A percentile compares a stretch with the other conserved stretches of the same genome.
phyloP scores from a whole-genome alignment of 129 eudicot genomes.

The Flaveria ramosissima region DNA sequence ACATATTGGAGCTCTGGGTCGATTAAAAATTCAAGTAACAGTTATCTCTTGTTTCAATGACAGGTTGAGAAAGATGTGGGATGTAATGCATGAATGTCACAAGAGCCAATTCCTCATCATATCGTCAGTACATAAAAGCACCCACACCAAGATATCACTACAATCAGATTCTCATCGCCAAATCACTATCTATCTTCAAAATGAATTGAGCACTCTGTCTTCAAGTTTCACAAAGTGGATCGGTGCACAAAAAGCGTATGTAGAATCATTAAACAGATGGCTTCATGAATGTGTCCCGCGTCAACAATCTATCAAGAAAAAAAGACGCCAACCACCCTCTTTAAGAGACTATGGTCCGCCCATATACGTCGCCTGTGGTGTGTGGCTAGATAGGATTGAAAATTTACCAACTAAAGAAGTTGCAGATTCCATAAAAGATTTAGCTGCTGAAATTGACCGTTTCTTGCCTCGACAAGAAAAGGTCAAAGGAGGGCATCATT shows the following conservation, averaged over 20 bases:
- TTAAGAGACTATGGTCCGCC: slow-evolving; percentile 73
- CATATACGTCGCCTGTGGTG: slow-evolving; percentile 71
- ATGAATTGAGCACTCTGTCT: slow-evolving; percentile 51
- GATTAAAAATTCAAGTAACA: not conserved
- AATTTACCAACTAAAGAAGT: slow-evolving; percentile 66
- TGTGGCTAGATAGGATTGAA: slow-evolving; percentile 70
- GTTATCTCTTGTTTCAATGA: not conserved
- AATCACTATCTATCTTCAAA: slow-evolving; percentile 50
- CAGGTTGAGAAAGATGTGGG: slow-evolving; percentile 97
- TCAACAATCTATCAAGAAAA: slow-evolving; percentile 57
- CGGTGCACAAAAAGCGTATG: slow-evolving; percentile 67
- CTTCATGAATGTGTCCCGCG: slow-evolving; percentile 74
- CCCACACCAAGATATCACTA: slow-evolving; percentile 44
- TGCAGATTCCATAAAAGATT: slow-evolving; percentile 60
- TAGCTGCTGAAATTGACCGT: slow-evolving; percentile 59
- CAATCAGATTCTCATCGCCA: slow-evolving; percentile 74
- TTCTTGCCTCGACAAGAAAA: slow-evolving; percentile 82
- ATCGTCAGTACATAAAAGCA: slow-evolving; percentile 47
- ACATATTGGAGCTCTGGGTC: not conserved
- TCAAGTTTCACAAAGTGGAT: slow-evolving; percentile 81
- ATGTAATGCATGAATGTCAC: slow-evolving; percentile 82
- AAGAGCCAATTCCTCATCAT: slow-evolving; percentile 66
- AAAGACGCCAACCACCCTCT: slow-evolving; percentile 50
- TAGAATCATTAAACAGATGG: slow-evolving; percentile 74
- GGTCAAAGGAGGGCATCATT: slow-evolving; percentile 43